Base-by-base conservation (phyloP, 176 grass and related monocot genomes). In the Tillandsia leiboldiana region DNA sequence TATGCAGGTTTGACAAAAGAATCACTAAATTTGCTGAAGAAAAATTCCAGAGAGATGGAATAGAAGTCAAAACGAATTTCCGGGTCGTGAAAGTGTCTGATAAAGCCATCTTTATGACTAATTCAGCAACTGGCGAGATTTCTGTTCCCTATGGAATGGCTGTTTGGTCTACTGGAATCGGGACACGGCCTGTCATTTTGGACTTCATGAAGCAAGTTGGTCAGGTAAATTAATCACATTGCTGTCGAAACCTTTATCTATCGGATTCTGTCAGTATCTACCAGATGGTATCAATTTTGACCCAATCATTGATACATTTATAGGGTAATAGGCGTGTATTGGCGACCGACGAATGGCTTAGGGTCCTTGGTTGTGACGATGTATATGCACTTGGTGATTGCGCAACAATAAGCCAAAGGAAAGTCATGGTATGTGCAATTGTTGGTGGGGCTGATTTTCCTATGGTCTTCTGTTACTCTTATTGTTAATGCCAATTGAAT, bases 101-200 rank as follows among this genome's bases (percentile, higher is more conserved):
- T 54, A 85, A 90, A 70, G 62, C 66, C 15, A 84, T 97, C 51
- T 87, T 86, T 27, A 89, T 92, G 83, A 89, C 83, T 74, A 85
- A 64, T 11, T 69, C 77, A 84, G 75, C 81, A 9, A 52, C 12
- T 71, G 82, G 80, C 72, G 77, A 90, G 69, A 58, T 71, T 57
- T 92, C 84, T 24, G 69, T 90, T 6, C 93, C 93, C 24, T 97
- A 91, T 79, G 93, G 93, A 22, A 97, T 97, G 89, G 89, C 80
- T 75, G 66, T 97, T 57, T 92, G 93, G 93, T 97, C 93, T 64
- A 83, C 93, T 62, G 89, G 93, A 73, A 87, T 87, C 65, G 86
- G 88, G 54, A 81, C 89, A 33, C 89, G 84, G 65, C 86, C 89
- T 68, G 73, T 92, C 42, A 80, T 87, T 71, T 70, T 67, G 63